Evolutionary conservation across 495 filamentous ascomycete genomes (phyloP).

Genomic region (Neurospora hispaniola): DNA sequence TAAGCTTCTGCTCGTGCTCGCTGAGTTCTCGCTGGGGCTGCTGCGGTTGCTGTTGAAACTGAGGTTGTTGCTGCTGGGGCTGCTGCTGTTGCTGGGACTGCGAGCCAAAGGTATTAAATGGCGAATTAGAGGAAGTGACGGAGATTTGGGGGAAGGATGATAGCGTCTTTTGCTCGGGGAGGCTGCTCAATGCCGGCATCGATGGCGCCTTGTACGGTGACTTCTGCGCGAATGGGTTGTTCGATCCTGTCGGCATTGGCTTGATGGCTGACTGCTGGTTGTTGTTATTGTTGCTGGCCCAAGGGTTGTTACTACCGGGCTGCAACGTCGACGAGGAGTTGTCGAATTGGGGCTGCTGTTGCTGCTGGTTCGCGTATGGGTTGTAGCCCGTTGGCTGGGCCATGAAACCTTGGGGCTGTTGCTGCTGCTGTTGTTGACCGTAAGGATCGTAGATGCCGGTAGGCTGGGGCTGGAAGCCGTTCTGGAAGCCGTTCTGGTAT

Average conservation of each 20-base stretch:
- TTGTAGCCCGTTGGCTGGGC: constrained; percentile 73
- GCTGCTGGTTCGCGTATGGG: constrained; percentile 52
- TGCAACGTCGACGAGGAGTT: constrained; percentile 45
- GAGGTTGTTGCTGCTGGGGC: constrained; percentile 16
- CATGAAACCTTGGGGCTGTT: constrained; percentile 47
- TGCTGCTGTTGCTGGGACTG: constrained; percentile 22
- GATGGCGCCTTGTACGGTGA: constrained; percentile 39
- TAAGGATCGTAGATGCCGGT: constrained; percentile 34
- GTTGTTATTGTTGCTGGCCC: constrained; percentile 44
- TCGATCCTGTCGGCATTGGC: constrained; percentile 75
- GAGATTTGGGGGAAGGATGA: constrained; percentile 28
- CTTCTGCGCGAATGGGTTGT: constrained; percentile 79
- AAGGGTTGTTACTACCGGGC: constrained; percentile 82
- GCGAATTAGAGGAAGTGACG: constrained; percentile 6
- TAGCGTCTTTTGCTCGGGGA: constrained; percentile 61
- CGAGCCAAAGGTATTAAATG: constrained; percentile 1
- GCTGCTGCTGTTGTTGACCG: constrained; percentile 42
- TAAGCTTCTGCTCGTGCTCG: constrained; percentile 77
- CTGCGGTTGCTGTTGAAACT: constrained; percentile 30
- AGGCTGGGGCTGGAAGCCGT: constrained; percentile 32
- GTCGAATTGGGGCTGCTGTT: constrained; percentile 36
- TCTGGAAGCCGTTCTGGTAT: constrained; percentile 46
- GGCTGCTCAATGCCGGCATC: constrained; percentile 54
- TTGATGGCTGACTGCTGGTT: constrained; percentile 34
- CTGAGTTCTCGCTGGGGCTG: constrained; percentile 48